Percentiles rank a stretch among this genome's conserved stretches.
Evolutionary conservation across 139 green algal genomes (phyloP).

Genomic region (Auxenochlorella pyrenoidosa): DNA sequence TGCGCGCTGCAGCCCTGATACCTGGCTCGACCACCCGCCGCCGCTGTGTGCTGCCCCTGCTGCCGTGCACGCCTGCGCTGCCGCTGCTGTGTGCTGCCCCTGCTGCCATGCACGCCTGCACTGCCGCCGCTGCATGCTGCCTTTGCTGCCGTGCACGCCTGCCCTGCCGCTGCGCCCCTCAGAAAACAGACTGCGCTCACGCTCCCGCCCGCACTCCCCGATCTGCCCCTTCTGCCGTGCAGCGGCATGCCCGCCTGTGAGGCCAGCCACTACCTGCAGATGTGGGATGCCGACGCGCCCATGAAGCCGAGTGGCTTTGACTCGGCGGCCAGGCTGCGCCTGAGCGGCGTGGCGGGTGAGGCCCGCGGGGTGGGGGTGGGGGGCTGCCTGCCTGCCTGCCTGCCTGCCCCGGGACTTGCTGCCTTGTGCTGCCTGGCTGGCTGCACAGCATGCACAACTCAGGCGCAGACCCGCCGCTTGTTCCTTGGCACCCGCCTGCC

Average conservation of each 20-base stretch:
- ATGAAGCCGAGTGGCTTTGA: slow-evolving; percentile 28
- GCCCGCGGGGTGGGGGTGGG: no score
- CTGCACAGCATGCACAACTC: neutral
- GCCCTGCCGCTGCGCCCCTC: no score
- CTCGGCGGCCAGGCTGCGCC: neutral
- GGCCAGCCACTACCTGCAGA: slow-evolving; percentile 10
- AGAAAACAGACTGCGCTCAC: no score
- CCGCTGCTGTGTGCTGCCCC: no score
- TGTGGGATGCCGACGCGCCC: slow-evolving; percentile 6
- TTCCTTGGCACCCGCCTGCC: no score
- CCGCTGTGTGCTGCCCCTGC: no score
- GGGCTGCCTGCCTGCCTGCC: neutral
- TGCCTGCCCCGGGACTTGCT: neutral
- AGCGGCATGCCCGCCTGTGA: slow-evolving; percentile 11
- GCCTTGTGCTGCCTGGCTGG: neutral
- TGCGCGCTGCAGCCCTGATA: no score
- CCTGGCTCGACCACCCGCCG: no score
- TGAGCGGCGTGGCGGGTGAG: slow-evolving; percentile 1
- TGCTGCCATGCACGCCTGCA: no score
- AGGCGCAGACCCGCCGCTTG: no score
- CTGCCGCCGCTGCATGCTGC: neutral
- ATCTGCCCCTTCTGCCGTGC: neutral
- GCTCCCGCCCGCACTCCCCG: neutral
- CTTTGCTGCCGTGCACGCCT: no score
- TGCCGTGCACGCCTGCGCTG: no score